Evolutionary conservation across 768 basidiomycete genomes (phyloP).

Genomic region (Suillus plorans): DNA sequence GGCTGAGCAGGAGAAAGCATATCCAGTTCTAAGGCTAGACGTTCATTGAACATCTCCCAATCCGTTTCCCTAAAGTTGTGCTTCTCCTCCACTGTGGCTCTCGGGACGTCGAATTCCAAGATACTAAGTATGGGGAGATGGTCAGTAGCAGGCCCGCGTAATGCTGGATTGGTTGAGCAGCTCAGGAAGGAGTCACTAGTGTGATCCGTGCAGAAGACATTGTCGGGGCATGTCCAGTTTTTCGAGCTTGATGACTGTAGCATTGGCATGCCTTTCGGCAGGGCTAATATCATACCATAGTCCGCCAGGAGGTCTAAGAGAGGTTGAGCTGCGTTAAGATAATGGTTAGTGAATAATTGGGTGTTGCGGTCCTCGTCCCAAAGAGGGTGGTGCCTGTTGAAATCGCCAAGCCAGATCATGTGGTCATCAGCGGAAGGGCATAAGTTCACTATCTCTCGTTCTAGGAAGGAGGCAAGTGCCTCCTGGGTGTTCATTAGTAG

Average conservation of each 20-base stretch:
- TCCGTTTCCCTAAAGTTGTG: neutral
- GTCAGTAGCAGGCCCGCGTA: neutral
- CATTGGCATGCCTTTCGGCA: too few species aligned
- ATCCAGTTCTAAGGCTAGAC: neutral
- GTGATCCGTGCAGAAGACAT: too few species aligned
- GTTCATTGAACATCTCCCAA: neutral
- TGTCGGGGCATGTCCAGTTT: too few species aligned
- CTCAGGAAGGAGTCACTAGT: too few species aligned
- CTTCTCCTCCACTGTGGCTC: neutral
- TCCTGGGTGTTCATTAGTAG: neutral
- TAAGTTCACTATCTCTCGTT: fast-evolving
- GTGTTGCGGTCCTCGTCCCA: conserved; percentile 19
- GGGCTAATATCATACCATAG: too few species aligned
- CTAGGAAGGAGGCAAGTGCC: neutral
- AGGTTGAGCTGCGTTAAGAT: neutral
- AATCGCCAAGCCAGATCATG: conserved; percentile 25
- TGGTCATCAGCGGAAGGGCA: conserved; percentile 1
- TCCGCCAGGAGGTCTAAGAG: too few species aligned
- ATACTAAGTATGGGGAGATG: neutral
- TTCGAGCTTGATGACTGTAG: too few species aligned
- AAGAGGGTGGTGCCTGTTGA: conserved; percentile 25
- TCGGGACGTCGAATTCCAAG: neutral
- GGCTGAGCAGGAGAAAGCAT: neutral
- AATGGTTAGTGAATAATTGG: conserved; percentile 15
- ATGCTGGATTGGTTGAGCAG: neutral